Conservation (phyloP, 2,329 filamentous ascomycete species). For the Penicillium expansum region DNA sequence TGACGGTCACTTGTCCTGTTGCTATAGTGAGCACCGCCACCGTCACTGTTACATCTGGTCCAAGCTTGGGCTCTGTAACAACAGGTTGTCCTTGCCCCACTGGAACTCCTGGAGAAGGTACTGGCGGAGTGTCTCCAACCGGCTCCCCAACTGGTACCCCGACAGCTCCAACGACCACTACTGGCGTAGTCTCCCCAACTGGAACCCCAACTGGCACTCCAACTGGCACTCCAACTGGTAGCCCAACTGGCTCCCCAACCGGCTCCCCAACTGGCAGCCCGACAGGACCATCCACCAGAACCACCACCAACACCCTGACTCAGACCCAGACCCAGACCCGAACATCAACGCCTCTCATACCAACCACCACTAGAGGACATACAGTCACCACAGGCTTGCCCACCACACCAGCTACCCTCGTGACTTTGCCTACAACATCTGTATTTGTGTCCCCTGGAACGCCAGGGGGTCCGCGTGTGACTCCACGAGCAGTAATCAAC, state of each 20-base stretch:
- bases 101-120: neutral
- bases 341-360: constrained; percentile 4
- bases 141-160: neutral
- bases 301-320: neutral
- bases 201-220: neutral
- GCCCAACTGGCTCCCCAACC: neutral
- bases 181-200: neutral
- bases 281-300: neutral
- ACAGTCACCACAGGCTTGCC: neutral
- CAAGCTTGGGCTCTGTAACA: neutral
- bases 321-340: neutral
- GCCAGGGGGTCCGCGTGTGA: neutral
- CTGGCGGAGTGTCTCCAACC: too few species aligned
- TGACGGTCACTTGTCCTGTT: constrained; percentile 5
- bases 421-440: neutral
- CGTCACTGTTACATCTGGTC: neutral
- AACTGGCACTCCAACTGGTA: neutral
- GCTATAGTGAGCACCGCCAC: constrained; percentile 1
- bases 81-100: neutral
- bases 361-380: neutral
- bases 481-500: neutral
- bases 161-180: neutral
- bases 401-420: neutral
- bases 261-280: too few species aligned
- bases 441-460: neutral